Evolutionary conservation across 1,139 yeast species (phyloP).

Genomic region (Candida sp.): DNA sequence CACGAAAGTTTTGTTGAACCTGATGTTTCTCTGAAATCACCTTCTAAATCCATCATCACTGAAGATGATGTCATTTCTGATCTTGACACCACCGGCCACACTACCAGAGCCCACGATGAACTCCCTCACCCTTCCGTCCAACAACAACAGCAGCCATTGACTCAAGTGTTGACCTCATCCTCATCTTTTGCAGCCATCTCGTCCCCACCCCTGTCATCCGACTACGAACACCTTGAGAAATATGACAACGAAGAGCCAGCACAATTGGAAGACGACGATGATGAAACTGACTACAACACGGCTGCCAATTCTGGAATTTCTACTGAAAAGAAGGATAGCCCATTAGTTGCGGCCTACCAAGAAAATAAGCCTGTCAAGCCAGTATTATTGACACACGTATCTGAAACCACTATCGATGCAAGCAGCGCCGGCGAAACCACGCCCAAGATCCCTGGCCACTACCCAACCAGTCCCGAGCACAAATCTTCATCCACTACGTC

Average conservation of each 20-base stretch:
- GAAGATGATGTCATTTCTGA: constrained; percentile 15
- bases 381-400: constrained; percentile 13
- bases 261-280: constrained; percentile 12
- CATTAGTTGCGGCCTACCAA: constrained; percentile 3
- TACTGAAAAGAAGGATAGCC: constrained; percentile 5
- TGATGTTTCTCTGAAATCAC: constrained; percentile 11
- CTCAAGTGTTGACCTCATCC: constrained; percentile 34
- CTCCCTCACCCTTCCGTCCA: constrained; percentile 4
- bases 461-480: constrained; percentile 20
- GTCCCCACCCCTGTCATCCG: constrained; percentile 19
- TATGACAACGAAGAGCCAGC: constrained; percentile 16
- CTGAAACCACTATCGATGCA: constrained; percentile 16
- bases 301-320: constrained; percentile 11
- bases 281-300: constrained; percentile 19
- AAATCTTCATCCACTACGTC: constrained; percentile 9
- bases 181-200: constrained; percentile 51
- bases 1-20: constrained; percentile 11
- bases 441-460: constrained; percentile 26
- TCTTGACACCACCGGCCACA: constrained; percentile 7
- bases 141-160: constrained; percentile 6
- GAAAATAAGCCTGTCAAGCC: constrained; percentile 13
- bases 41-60: constrained; percentile 12
- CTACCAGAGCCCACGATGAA: background rate
- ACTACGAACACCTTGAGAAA: constrained; percentile 20
- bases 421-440: background rate